These are phyloP conservation scores for Metschnikowia baotianmanensis DNA, from an alignment of 805 yeast genomes.

Conservation along the genomic window DNA sequence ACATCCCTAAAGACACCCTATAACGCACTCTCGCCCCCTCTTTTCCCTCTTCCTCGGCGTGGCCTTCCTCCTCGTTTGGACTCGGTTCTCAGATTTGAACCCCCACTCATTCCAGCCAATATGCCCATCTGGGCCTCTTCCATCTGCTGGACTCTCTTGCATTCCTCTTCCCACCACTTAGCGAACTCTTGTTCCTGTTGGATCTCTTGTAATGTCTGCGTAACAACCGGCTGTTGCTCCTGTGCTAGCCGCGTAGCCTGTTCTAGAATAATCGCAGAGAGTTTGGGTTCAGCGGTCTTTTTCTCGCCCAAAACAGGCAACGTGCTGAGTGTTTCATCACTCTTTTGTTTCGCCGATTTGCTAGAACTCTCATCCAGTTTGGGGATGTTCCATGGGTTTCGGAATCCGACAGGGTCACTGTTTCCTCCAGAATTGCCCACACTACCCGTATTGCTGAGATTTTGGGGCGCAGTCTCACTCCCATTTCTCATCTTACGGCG, in stretches of 20 bases:
- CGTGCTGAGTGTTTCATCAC: conserved; percentile 1
- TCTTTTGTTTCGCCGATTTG: background rate
- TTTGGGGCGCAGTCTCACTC: background rate
- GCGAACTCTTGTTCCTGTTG: conserved; percentile 83
- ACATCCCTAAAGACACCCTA: background rate
- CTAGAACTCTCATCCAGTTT: background rate
- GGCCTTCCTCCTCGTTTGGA: conserved; percentile 2
- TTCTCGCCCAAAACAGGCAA: conserved; percentile 24
- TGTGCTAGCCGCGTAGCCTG: conserved; percentile 37
- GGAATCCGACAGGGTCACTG: background rate
- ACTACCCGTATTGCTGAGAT: background rate
- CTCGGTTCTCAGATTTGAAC: background rate
- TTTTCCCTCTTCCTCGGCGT: conserved; percentile 11
- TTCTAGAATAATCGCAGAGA: conserved; percentile 46
- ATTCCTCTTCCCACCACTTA: conserved; percentile 84
- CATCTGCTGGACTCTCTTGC: conserved; percentile 54
- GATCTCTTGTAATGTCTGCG: conserved; percentile 59
- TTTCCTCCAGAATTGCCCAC: too few relatives aligned
- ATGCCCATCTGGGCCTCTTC: conserved; percentile 1
- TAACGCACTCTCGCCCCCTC: conserved; percentile 4
- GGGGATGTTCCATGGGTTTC: conserved; percentile 13
- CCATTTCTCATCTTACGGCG: conserved; percentile 41
- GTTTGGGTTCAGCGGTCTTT: conserved; percentile 15
- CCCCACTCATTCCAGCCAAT: conserved; percentile 21
- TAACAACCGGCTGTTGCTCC: conserved; percentile 29